Percentiles rank a stretch among this genome's conserved stretches.
Conservation (phyloP, 2,329 filamentous ascomycete genomes). For the Neofusicoccum parvum region DNA sequence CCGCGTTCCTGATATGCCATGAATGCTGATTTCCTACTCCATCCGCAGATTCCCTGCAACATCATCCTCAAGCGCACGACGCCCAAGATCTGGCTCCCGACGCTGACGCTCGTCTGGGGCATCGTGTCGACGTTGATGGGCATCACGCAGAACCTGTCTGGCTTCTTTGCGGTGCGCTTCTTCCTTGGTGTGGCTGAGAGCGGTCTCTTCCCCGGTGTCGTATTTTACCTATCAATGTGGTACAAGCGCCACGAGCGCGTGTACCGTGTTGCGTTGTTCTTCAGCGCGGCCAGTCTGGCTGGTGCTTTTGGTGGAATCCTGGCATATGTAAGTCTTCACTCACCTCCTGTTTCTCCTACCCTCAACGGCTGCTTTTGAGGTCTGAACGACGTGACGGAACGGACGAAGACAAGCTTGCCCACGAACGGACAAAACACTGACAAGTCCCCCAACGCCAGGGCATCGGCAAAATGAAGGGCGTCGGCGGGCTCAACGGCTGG, state of each 20-base stretch:
- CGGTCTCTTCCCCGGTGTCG: constrained; percentile 42
- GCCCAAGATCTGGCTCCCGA: constrained; percentile 47
- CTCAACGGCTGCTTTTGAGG: background rate
- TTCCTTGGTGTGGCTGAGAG: constrained; percentile 44
- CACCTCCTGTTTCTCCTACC: background rate
- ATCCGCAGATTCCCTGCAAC: constrained; percentile 59
- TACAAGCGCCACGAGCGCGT: constrained; percentile 63
- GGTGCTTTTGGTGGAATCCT: constrained; percentile 65
- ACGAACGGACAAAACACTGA: background rate
- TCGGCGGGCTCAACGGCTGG: constrained; percentile 48
- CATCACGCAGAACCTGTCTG: constrained; percentile 48
- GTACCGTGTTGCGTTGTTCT: constrained; percentile 62
- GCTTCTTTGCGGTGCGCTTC: constrained; percentile 50
- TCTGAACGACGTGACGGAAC: background rate
- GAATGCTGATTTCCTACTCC: too few species aligned
- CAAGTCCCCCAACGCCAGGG: constrained; percentile 28
- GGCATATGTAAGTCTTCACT: constrained; percentile 40
- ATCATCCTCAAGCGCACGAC: constrained; percentile 64
- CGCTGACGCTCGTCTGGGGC: constrained; percentile 55
- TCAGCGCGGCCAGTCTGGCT: constrained; percentile 59
- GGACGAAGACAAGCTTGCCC: too few species aligned
- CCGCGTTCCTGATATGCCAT: too few species aligned
- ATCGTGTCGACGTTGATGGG: constrained; percentile 55
- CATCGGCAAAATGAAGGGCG: constrained; percentile 64
- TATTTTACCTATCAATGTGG: constrained; percentile 65